Conservation (phyloP, 2,329 filamentous ascomycete genomes). For the Hypoxylon sp. region DNA sequence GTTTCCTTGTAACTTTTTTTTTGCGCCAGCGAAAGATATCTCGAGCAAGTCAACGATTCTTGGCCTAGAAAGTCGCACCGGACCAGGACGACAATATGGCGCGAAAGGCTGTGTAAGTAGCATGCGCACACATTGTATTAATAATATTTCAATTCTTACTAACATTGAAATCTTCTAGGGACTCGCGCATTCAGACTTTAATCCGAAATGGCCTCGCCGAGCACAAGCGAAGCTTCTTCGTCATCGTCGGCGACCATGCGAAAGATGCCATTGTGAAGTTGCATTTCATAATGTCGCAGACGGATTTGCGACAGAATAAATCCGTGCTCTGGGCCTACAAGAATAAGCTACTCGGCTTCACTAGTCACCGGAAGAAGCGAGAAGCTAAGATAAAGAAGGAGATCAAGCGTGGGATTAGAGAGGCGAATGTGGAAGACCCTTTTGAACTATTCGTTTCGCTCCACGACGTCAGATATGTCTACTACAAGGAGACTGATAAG, state of each 20-base stretch:
- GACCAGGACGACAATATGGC: constrained; percentile 47
- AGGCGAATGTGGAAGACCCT: constrained; percentile 92
- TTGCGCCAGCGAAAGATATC: constrained; percentile 19
- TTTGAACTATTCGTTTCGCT: constrained; percentile 98
- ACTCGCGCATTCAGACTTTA: constrained; percentile 90
- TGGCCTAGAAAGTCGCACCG: constrained; percentile 10
- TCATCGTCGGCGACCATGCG: constrained; percentile 91
- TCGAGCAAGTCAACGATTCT: constrained; percentile 13
- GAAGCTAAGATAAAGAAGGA: constrained; percentile 99
- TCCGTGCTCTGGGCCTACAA: constrained; percentile 99
- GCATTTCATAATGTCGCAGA: constrained; percentile 92
- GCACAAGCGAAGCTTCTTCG: constrained; percentile 98
- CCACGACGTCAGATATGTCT: constrained; percentile 98
- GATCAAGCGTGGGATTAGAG: constrained; percentile 93
- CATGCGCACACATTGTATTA: neutral
- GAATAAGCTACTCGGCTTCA: constrained; percentile 95
- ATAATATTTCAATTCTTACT: neutral
- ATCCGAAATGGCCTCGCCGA: constrained; percentile 93
- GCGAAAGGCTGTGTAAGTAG: constrained; percentile 52
- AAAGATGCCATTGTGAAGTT: constrained; percentile 98
- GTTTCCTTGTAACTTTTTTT: constrained; percentile 39
- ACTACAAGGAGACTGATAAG: constrained; percentile 99
- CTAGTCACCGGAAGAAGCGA: constrained; percentile 95
- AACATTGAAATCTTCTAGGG: constrained; percentile 64
- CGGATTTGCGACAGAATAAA: constrained; percentile 95